phyloP scores from a whole-genome alignment of 106 monocot species.

The Platanthera zijinensis region DNA sequence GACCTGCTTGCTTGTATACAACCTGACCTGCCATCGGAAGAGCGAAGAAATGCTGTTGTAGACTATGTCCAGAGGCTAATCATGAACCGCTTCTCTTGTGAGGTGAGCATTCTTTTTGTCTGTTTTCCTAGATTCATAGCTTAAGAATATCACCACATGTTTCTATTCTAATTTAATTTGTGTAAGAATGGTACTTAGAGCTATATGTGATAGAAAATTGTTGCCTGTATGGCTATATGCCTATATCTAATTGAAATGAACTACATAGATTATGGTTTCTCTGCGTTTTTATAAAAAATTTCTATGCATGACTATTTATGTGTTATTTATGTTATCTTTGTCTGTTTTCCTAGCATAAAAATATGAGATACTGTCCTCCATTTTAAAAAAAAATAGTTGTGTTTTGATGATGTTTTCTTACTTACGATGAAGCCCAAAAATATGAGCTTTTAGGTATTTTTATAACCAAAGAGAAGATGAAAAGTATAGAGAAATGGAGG shows the following conservation, averaged over 20 bases:
- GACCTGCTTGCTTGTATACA: slow-evolving; percentile 64
- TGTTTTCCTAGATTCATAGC: background rate
- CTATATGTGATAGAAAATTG: too few species aligned
- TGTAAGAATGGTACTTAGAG: too few species aligned
- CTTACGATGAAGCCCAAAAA: too few species aligned
- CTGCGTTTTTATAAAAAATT: background rate
- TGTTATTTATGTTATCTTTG: background rate
- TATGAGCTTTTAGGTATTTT: too few species aligned
- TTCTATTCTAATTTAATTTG: too few species aligned
- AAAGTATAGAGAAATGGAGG: background rate
- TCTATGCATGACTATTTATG: background rate
- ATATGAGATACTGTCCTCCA: too few species aligned
- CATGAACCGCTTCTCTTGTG: slow-evolving; percentile 59
- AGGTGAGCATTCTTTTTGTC: slow-evolving; percentile 28
- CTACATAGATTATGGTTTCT: background rate
- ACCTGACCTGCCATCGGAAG: slow-evolving; percentile 64
- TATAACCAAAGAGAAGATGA: background rate
- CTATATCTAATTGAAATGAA: background rate
- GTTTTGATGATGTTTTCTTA: too few species aligned
- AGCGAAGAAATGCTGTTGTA: slow-evolving; percentile 62
- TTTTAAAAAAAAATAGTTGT: too few species aligned
- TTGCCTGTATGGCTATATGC: too few species aligned
- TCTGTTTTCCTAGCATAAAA: background rate
- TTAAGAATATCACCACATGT: background rate
- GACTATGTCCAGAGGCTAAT: slow-evolving; percentile 69